Conservation (phyloP, 495 filamentous ascomycete species). For the Pyrenula massariospora region DNA sequence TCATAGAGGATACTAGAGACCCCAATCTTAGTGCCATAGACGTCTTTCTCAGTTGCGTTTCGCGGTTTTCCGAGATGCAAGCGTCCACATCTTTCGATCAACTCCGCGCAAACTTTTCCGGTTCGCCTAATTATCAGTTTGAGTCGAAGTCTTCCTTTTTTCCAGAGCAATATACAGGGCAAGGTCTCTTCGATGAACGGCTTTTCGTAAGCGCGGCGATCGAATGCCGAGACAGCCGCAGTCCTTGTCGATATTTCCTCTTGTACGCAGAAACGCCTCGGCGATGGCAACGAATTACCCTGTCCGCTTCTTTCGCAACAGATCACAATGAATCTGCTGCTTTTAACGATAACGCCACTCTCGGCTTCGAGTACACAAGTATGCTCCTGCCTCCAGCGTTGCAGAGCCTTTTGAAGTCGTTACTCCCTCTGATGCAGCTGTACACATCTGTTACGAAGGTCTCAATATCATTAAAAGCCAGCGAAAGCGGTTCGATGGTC, state of each 20-base stretch:
- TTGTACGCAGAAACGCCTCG: conserved; percentile 1
- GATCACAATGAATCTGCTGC: neutral
- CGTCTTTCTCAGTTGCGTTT: neutral
- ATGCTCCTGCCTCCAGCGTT: neutral
- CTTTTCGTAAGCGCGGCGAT: neutral
- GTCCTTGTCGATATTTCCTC: neutral
- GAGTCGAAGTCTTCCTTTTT: neutral
- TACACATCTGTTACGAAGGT: neutral
- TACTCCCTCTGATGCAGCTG: neutral
- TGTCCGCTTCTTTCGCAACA: neutral
- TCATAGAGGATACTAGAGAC: neutral
- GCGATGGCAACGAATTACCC: neutral
- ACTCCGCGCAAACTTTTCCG: neutral
- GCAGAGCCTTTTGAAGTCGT: neutral
- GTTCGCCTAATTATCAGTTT: neutral
- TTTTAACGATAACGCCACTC: neutral
- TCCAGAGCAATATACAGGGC: neutral
- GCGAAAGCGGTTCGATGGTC: neutral
- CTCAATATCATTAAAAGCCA: neutral
- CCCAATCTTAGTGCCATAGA: neutral
- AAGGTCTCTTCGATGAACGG: neutral
- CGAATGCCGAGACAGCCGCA: neutral
- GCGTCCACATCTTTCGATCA: neutral
- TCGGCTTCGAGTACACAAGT: neutral
- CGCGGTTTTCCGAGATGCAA: neutral